Percentiles rank a stretch among this genome's conserved stretches.
Evolutionary conservation across 176 grass and related monocot genomes (phyloP).

Genomic region (Juncus inflexus): DNA sequence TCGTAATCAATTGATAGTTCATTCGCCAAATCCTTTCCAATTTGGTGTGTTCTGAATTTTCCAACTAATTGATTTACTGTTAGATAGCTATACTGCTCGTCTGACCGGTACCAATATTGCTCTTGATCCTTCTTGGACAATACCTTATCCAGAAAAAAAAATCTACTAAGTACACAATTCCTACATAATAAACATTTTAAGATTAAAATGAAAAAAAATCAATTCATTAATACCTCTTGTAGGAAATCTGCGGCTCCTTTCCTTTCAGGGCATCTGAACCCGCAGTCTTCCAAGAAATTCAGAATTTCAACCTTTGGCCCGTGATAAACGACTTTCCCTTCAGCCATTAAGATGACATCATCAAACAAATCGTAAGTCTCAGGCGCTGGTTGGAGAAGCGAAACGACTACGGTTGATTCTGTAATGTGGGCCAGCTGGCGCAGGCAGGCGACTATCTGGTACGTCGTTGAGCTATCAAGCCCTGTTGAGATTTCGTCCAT

Average conservation of each 20-base stretch:
- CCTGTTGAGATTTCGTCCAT: slow-evolving; percentile 98
- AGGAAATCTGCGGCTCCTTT: slow-evolving; percentile 76
- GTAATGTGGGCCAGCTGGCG: slow-evolving; percentile 65
- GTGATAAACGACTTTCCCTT: slow-evolving; percentile 72
- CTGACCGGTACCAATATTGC: slow-evolving; percentile 48
- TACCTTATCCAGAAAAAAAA: slow-evolving; percentile 34
- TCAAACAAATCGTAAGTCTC: slow-evolving; percentile 85
- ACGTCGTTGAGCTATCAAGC: slow-evolving; percentile 75
- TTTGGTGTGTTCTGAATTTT: slow-evolving; percentile 46
- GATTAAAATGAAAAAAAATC: too few relatives aligned
- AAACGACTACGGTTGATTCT: slow-evolving; percentile 53
- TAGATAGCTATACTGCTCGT: slow-evolving; percentile 52
- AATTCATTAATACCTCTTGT: slow-evolving; percentile 58
- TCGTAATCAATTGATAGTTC: slow-evolving; percentile 47
- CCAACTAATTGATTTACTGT: slow-evolving; percentile 47
- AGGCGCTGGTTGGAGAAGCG: slow-evolving; percentile 73
- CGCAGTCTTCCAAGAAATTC: slow-evolving; percentile 64
- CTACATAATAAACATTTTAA: too few relatives aligned
- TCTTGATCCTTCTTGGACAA: slow-evolving; percentile 72
- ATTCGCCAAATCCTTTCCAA: slow-evolving; percentile 32
- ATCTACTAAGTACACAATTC: not conserved
- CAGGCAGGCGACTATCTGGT: slow-evolving; percentile 73
- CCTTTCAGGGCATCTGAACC: slow-evolving; percentile 70
- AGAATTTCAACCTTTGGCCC: slow-evolving; percentile 45
- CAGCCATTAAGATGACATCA: slow-evolving; percentile 81